These are phyloP conservation scores for Trichoderma sp. DNA, from an alignment of 2,329 filamentous ascomycete species.

Conservation along the genomic window DNA sequence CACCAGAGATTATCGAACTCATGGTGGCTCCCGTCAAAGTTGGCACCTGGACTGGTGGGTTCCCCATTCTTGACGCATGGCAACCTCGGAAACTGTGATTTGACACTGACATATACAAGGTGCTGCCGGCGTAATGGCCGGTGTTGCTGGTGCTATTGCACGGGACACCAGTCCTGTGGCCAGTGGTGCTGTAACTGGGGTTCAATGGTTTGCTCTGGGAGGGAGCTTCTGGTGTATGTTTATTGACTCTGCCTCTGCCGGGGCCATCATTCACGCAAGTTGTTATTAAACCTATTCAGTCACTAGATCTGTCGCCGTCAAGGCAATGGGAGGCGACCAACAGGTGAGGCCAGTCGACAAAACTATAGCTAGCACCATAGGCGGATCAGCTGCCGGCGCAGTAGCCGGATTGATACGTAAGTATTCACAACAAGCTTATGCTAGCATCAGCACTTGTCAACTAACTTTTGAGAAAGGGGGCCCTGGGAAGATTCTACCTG, in stretches of 20 bases:
- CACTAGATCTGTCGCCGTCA: slow-evolving; percentile 45
- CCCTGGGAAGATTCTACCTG: slow-evolving; percentile 51
- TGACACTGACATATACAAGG: slow-evolving; percentile 41
- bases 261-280: not conserved
- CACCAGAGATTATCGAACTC: slow-evolving; percentile 44
- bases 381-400: slow-evolving; percentile 66
- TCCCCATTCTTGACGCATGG: not conserved
- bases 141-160: slow-evolving; percentile 68
- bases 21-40: slow-evolving; percentile 54
- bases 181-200: slow-evolving; percentile 68
- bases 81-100: not conserved
- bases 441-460: not conserved
- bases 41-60: slow-evolving; percentile 56
- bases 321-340: slow-evolving; percentile 49
- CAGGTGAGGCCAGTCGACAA: slow-evolving; percentile 57
- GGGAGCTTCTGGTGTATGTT: slow-evolving; percentile 70
- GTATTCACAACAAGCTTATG: slow-evolving; percentile 25
- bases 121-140: slow-evolving; percentile 58
- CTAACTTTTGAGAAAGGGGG: slow-evolving; percentile 41
- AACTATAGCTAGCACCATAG: slow-evolving; percentile 64
- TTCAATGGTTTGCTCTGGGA: slow-evolving; percentile 79
- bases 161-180: slow-evolving; percentile 63
- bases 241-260: slow-evolving; percentile 7
- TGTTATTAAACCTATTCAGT: slow-evolving; percentile 35
- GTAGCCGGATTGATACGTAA: slow-evolving; percentile 54